phyloP scores from a whole-genome alignment of 108 stramenopile species.

The Cyclotella atomus region DNA sequence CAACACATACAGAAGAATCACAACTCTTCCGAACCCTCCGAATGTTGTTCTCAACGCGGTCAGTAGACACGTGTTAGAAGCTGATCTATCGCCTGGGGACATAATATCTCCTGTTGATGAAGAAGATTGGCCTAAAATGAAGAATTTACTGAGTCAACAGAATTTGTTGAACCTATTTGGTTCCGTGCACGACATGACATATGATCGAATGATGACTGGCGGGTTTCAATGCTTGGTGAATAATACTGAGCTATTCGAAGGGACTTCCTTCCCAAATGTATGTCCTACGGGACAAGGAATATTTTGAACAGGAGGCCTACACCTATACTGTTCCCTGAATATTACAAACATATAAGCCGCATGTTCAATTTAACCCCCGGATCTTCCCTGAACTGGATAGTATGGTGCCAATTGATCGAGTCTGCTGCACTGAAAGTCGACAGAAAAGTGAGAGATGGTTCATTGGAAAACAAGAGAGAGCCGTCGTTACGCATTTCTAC shows the following conservation, averaged over 20 bases:
- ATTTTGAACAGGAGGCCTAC: constrained; percentile 1
- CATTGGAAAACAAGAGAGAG: background rate
- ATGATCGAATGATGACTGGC: background rate
- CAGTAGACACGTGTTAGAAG: too few species aligned
- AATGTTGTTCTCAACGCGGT: background rate
- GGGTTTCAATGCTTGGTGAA: background rate
- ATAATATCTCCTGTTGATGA: background rate
- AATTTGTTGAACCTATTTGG: background rate
- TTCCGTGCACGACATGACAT: background rate
- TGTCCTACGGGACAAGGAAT: background rate
- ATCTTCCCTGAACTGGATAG: background rate
- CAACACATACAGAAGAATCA: background rate
- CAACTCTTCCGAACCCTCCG: background rate
- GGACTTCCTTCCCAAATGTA: background rate
- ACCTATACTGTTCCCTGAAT: background rate
- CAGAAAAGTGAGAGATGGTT: background rate
- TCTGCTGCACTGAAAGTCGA: background rate
- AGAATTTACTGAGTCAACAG: background rate
- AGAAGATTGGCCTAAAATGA: constrained; percentile 10
- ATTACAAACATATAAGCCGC: background rate
- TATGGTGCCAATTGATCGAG: constrained; percentile 2
- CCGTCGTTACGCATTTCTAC: background rate
- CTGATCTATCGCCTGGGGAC: background rate
- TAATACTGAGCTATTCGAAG: background rate
- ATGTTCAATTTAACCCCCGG: background rate